Percentiles rank a stretch among this genome's conserved stretches.
Evolutionary conservation across 129 eudicot genomes (phyloP).

Genomic region (Lactuca sativa): DNA sequence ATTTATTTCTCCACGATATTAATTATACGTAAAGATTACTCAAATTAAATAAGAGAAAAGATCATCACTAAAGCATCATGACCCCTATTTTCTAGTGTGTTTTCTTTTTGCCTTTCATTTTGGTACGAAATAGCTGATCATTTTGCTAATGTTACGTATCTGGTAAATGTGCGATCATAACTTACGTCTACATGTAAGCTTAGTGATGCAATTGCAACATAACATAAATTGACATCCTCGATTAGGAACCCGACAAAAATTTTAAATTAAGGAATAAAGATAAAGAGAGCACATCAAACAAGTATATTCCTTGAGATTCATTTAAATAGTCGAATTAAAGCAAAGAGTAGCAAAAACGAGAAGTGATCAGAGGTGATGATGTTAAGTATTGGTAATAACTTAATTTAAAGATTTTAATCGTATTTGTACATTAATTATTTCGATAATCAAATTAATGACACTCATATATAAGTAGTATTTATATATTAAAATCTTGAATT

Average conservation of each 20-base stretch:
- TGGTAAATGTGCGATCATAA: background rate
- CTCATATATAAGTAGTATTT: background rate
- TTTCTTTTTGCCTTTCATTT: background rate
- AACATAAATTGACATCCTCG: background rate
- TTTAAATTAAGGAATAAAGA: background rate
- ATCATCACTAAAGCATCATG: background rate
- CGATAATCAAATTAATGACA: background rate
- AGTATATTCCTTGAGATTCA: background rate
- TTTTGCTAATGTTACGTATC: background rate
- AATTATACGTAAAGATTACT: background rate
- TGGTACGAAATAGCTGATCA: background rate
- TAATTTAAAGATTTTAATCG: background rate
- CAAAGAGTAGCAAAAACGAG: no score
- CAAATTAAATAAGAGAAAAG: background rate
- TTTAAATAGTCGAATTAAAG: no score
- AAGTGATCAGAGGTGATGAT: no score
- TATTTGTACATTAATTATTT: background rate
- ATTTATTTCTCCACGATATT: background rate
- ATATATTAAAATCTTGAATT: no score
- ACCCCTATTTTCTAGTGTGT: background rate
- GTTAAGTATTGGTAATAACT: no score
- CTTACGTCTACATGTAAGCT: background rate
- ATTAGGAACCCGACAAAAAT: background rate
- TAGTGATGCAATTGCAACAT: background rate
- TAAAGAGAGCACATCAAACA: background rate